Conservation (phyloP, 108 stramenopile species). For the Cyclotella sp. region DNA sequence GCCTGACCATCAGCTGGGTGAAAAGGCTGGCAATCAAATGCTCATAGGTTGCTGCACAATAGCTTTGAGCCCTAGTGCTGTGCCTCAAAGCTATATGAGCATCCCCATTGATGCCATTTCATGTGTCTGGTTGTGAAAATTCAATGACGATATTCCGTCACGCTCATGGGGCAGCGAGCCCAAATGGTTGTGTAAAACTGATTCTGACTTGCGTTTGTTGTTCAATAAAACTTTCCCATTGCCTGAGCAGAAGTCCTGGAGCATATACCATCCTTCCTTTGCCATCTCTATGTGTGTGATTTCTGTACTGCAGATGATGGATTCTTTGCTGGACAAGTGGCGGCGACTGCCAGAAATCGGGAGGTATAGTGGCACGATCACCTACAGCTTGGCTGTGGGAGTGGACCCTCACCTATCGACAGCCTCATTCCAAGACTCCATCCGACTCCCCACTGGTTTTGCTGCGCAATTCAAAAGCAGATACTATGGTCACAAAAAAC, state of each 20-base stretch:
- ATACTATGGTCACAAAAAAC: too few relatives aligned
- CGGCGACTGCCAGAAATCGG: not conserved
- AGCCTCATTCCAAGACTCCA: too few relatives aligned
- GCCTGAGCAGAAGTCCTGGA: constrained; percentile 20
- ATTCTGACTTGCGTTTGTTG: not conserved
- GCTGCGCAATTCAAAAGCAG: too few relatives aligned
- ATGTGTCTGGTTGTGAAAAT: constrained; percentile 5
- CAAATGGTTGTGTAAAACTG: constrained; percentile 10
- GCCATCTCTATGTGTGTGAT: constrained; percentile 6
- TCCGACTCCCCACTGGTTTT: too few relatives aligned
- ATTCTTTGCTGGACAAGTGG: constrained; percentile 18
- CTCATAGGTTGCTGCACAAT: not conserved
- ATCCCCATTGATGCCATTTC: constrained; percentile 14
- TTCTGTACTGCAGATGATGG: constrained; percentile 16
- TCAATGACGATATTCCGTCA: constrained; percentile 18
- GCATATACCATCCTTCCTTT: not conserved
- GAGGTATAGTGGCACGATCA: not conserved
- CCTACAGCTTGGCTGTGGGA: constrained; percentile 17
- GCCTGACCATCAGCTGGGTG: constrained; percentile 13
- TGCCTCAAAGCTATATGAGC: not conserved
- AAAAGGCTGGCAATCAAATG: not conserved
- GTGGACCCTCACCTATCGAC: constrained; percentile 29
- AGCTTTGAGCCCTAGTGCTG: constrained; percentile 3
- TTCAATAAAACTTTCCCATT: constrained; percentile 9
- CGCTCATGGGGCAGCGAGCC: constrained; percentile 19